Conservation (phyloP, 2,329 filamentous ascomycete species). For the Lachnellula hyalina region DNA sequence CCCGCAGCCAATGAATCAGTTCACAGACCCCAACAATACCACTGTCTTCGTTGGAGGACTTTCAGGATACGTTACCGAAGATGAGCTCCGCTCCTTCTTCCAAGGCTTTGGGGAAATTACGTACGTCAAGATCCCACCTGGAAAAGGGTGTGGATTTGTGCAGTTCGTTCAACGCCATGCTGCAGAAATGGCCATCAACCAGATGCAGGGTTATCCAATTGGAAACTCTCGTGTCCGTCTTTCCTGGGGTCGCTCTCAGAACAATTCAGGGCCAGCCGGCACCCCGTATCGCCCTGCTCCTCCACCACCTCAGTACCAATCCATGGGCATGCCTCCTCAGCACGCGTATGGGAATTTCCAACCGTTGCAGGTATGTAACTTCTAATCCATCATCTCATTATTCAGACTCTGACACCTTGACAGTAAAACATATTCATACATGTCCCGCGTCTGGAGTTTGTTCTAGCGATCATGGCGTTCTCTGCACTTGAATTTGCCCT, state of each 20-base stretch:
- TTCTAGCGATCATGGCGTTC: slow-evolving; percentile 33
- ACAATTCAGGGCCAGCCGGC: slow-evolving; percentile 94
- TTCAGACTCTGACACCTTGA: slow-evolving; percentile 10
- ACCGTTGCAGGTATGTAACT: slow-evolving; percentile 29
- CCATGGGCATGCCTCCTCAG: slow-evolving; percentile 43
- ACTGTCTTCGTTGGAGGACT: slow-evolving; percentile 97
- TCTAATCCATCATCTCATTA: not conserved
- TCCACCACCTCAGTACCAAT: slow-evolving; percentile 66
- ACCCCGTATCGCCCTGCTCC: slow-evolving; percentile 96
- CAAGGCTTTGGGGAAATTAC: slow-evolving; percentile 99
- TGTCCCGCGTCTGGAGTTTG: slow-evolving; percentile 32
- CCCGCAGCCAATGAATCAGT: slow-evolving; percentile 93
- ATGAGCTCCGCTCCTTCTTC: slow-evolving; percentile 99
- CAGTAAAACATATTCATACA: slow-evolving; percentile 31
- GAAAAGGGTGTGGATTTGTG: slow-evolving; percentile 98
- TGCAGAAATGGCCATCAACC: slow-evolving; percentile 99
- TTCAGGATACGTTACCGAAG: slow-evolving; percentile 96
- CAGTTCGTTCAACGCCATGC: slow-evolving; percentile 99
- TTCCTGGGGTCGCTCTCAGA: slow-evolving; percentile 96
- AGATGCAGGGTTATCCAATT: slow-evolving; percentile 99
- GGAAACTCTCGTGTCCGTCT: slow-evolving; percentile 96
- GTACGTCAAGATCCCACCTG: slow-evolving; percentile 98
- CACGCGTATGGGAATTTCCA: slow-evolving; percentile 32
- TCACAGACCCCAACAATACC: slow-evolving; percentile 99
- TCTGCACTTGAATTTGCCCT: slow-evolving; percentile 29